Evolutionary conservation across 2,329 filamentous ascomycete species (phyloP).

Genomic region (Colletotrichum sp.): DNA sequence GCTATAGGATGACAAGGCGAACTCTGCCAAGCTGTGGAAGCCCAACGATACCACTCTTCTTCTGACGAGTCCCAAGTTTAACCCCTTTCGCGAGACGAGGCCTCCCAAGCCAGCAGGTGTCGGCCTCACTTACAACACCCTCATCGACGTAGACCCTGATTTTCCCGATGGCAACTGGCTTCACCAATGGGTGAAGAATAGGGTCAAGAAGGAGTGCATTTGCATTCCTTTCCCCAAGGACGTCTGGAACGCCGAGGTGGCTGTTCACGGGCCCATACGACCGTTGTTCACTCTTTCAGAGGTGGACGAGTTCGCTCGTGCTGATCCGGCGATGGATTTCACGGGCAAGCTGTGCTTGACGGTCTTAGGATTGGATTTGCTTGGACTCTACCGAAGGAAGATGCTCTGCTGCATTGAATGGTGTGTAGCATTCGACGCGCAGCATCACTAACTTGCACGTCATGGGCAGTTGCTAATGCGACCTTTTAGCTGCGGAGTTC

Average conservation of each 20-base stretch:
- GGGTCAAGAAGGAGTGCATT: slow-evolving; percentile 54
- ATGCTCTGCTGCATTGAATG: slow-evolving; percentile 46
- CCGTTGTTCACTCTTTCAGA: slow-evolving; percentile 47
- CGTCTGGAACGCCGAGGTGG: slow-evolving; percentile 39
- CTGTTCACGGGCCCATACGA: slow-evolving; percentile 33
- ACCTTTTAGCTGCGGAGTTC: slow-evolving; percentile 52
- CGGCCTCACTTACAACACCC: slow-evolving; percentile 43
- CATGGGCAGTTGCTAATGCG: not conserved
- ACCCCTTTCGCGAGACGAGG: not conserved
- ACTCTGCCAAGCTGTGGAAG: slow-evolving; percentile 46
- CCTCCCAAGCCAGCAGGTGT: slow-evolving; percentile 23
- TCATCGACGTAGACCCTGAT: slow-evolving; percentile 60
- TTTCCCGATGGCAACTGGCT: slow-evolving; percentile 60
- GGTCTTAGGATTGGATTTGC: slow-evolving; percentile 34
- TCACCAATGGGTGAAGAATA: slow-evolving; percentile 48
- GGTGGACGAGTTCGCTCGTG: slow-evolving; percentile 44
- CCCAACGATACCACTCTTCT: slow-evolving; percentile 55
- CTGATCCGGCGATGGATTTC: slow-evolving; percentile 33
- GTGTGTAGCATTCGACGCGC: slow-evolving; percentile 27
- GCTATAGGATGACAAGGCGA: slow-evolving; percentile 56
- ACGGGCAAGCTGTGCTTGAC: slow-evolving; percentile 43
- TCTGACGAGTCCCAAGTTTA: slow-evolving; percentile 46
- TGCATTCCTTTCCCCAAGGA: slow-evolving; percentile 51
- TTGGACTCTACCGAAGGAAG: slow-evolving; percentile 30
- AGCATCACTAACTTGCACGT: not conserved